Evolutionary conservation across 352 stramenopile species (phyloP), one percentile per base, ranked within the genome.

Genomic region (Globisporangium iwayamae): DNA sequence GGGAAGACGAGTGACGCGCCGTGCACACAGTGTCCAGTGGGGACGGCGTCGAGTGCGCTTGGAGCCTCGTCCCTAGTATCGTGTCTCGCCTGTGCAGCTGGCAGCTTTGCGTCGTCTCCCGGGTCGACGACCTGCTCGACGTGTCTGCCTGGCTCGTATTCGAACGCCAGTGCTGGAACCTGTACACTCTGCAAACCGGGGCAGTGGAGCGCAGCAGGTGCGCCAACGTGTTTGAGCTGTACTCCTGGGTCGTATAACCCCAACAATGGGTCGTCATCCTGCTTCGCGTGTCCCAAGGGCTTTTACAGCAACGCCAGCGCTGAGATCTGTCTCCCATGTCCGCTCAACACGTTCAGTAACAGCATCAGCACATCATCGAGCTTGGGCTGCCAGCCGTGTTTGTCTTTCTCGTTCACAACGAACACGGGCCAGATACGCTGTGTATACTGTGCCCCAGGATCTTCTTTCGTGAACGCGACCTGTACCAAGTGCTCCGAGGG

Each of bases 241-340:
- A 46, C 67, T 1, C 67, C 73, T 10, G 84, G 84, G 0, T 75
- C 75, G 32, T 91, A 82, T 32, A 76, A 68, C 0, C 75, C 84
- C 22, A 70, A 54, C 36, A 73, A 53, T 4, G 76, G 79, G 2
- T 80, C 75, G 9, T 60, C 65, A 0, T 46, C 63, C 0, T 93
- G 84, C 36, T 82, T 78, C 28, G 62, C 73, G 20, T 93, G 84
- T 45, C 80, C 81, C 0, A 62, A 67, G 56, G 84, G 84, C 5
- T 88, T 85, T 62, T 89, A 76, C 70, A 91, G 81, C 54, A 74
- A 79, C 55, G n/a, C 22, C 2, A 69, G 72, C 1, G 67, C 66
- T 13, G 56, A 65, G 0, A 34, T 22, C 4, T 93, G 84, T 28
- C 60, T 62, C 0, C 54, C 75, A 10, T 93, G 84, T 36, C 77